Percentiles rank a stretch among this genome's conserved stretches.
These are phyloP conservation scores for Mortierella sp. DNA, from an alignment of 371 early-diverging fungal species.

Conservation along the genomic window DNA sequence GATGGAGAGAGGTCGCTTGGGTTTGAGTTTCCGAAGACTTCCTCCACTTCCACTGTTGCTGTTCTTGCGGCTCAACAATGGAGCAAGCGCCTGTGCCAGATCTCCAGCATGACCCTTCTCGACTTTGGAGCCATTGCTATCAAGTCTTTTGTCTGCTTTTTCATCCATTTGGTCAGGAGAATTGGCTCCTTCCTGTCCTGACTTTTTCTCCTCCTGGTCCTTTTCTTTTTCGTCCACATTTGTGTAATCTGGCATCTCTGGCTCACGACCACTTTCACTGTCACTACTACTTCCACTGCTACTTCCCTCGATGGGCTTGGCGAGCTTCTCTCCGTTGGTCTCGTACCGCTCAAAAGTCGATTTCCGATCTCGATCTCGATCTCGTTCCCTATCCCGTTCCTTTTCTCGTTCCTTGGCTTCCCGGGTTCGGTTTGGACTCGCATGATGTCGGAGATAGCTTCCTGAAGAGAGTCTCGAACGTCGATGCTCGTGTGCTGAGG, in stretches of 20 bases:
- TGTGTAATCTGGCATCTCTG: neutral
- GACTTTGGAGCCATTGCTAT: neutral
- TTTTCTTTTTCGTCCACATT: slow-evolving; percentile 10
- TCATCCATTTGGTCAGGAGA: neutral
- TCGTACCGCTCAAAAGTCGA: slow-evolving; percentile 21
- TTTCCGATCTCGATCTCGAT: slow-evolving; percentile 37
- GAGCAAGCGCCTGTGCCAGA: neutral
- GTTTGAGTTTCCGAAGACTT: slow-evolving; percentile 26
- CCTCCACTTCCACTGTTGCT: slow-evolving; percentile 4
- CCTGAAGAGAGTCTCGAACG: slow-evolving; percentile 9
- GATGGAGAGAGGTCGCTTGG: slow-evolving; percentile 26
- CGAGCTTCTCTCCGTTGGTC: slow-evolving; percentile 2
- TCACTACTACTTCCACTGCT: neutral
- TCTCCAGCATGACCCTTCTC: slow-evolving; percentile 6
- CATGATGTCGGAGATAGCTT: slow-evolving; percentile 4
- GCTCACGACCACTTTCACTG: slow-evolving; percentile 10
- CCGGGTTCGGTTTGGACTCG: slow-evolving; percentile 27
- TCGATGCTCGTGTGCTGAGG: slow-evolving; percentile 5
- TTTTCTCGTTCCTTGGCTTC: slow-evolving; percentile 42
- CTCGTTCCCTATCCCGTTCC: slow-evolving; percentile 38
- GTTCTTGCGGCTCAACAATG: neutral
- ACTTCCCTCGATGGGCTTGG: neutral
- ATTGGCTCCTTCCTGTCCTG: neutral
- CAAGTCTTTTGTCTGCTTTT: neutral
- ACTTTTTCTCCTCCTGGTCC: neutral